Conservation (phyloP, 768 basidiomycete species). For the Lentinula guzmanii region DNA sequence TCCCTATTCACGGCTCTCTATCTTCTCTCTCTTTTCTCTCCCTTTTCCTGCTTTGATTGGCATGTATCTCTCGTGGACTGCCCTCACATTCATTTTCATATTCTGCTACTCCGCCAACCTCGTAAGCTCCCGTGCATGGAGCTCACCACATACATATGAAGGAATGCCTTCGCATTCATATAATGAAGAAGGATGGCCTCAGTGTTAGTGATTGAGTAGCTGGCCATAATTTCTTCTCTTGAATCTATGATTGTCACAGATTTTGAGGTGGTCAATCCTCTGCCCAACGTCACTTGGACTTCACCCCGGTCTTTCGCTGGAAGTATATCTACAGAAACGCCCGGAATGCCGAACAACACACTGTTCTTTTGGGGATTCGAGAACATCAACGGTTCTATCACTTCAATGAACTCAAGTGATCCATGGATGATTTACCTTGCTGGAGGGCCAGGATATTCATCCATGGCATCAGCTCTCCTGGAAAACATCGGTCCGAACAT, state of each 20-base stretch:
- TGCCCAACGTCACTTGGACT: conserved; percentile 26
- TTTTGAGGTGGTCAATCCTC: conserved; percentile 25
- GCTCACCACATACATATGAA: background rate
- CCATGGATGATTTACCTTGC: conserved; percentile 77
- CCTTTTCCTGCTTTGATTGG: background rate
- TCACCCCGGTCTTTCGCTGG: conserved; percentile 29
- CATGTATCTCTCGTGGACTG: background rate
- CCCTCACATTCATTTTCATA: background rate
- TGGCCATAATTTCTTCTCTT: background rate
- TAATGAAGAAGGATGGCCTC: background rate
- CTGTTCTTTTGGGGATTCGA: conserved; percentile 37
- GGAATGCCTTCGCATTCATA: background rate
- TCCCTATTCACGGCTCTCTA: background rate
- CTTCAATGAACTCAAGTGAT: conserved; percentile 28
- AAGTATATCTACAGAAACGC: conserved; percentile 23
- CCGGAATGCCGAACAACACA: conserved; percentile 28
- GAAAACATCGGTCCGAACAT: background rate
- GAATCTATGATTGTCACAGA: conserved; percentile 14
- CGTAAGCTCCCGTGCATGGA: background rate
- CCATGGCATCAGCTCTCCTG: background rate
- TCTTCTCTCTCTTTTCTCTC: background rate
- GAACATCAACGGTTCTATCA: conserved; percentile 27
- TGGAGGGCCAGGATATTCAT: conserved; percentile 45
- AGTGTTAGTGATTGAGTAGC: background rate
- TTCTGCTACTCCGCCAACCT: background rate